Base-by-base conservation (phyloP, 2,329 filamentous ascomycete genomes). In the Colletotrichum sp. region DNA sequence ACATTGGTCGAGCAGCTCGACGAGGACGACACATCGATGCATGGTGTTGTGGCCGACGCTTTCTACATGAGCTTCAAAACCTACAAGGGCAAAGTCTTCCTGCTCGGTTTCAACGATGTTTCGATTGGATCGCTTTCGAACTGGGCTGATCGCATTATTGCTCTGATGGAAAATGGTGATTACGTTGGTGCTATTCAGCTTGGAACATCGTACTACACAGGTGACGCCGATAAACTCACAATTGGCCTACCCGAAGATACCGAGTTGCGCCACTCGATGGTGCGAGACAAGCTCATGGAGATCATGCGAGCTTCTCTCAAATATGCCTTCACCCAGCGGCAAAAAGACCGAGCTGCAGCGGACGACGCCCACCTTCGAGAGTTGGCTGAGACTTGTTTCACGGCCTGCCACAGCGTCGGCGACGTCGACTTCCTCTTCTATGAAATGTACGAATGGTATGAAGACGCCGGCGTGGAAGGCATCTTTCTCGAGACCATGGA, bases 51-150 rank as follows among this genome's bases (percentile, higher is more conserved):
- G 64, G 96, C 96, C 9, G 97, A 99, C 88, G 97, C 96, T 0
- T 99, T 98, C 80, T 96, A 96, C 82, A 99, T 99, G 95, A 98
- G 96, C 84, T 96, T 99, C 85, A 95, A 95, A 81, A 91, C 95
- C 5, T 99, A 99, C 86, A 99, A 99, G 84, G 96, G 97, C 7
- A 92, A 96, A 34, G 89, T 98, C 44, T 99, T 99, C 82, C 87
- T 99, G 6, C 89, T 99, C 11, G 96, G 97, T n/a, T 96, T 96
- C 86, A 97, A 96, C 81, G 96, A 99, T 82, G 88, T 98, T 55
- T 95, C 95, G 1, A 95, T 99, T 64, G 97, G 97, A 3, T 95
- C 94, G 6, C 86, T 99, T 39, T 99, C 97, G 1, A 99, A 99
- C 80, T 99, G 97, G 97, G 96, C 97, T 4, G 97, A 99, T 84